Evolutionary conservation across 805 yeast genomes (phyloP).

Genomic region (Hanseniaspora singularis): DNA sequence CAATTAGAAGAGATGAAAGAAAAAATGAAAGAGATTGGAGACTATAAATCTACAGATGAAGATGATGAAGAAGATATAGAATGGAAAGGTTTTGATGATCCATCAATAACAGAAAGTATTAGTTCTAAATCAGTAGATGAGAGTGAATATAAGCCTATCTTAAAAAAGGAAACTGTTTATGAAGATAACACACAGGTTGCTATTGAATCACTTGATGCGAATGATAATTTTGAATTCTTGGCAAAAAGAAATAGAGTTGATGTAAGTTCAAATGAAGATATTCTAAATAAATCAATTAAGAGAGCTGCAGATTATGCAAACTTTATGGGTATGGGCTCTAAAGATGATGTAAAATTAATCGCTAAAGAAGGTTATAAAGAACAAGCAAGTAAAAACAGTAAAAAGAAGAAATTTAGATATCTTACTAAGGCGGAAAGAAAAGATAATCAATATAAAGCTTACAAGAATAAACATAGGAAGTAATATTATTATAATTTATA

Average conservation of each 20-base stretch:
- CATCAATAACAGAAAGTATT: constrained; percentile 20
- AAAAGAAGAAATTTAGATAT: constrained; percentile 73
- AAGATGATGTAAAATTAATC: constrained; percentile 24
- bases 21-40: constrained; percentile 25
- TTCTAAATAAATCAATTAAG: constrained; percentile 60
- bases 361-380: constrained; percentile 14
- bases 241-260: constrained; percentile 64
- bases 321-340: constrained; percentile 42
- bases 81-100: constrained; percentile 21
- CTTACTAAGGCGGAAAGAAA: constrained; percentile 70
- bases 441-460: constrained; percentile 40
- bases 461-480: constrained; percentile 29
- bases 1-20: constrained; percentile 33
- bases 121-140: constrained; percentile 18
- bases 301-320: constrained; percentile 78
- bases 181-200: constrained; percentile 35
- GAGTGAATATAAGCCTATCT: constrained; percentile 24
- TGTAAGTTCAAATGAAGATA: constrained; percentile 51
- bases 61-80: constrained; percentile 20
- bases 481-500: constrained; percentile 7
- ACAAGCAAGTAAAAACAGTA: constrained; percentile 19
- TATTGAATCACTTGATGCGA: constrained; percentile 39
- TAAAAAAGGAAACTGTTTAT: constrained; percentile 26
- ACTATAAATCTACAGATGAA: constrained; percentile 20
- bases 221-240: constrained; percentile 43